Conservation (phyloP, 305 asterid species). For the Coffea humblotiana region DNA sequence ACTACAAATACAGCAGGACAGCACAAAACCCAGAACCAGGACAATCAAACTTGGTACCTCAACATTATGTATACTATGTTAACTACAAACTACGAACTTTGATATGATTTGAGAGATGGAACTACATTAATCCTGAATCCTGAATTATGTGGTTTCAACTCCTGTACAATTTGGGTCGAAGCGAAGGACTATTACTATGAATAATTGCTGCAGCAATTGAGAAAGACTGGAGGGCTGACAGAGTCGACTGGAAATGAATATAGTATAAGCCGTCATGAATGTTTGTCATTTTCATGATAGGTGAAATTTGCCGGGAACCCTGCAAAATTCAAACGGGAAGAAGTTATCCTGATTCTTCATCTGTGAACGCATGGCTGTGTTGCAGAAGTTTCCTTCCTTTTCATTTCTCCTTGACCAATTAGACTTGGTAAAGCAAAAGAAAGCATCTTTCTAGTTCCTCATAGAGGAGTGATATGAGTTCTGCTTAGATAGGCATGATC, state of each 20-base stretch:
- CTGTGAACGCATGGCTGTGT: neutral
- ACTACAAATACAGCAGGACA: neutral
- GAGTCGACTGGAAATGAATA: constrained; percentile 64
- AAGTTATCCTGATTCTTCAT: constrained; percentile 10
- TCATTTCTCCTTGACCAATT: neutral
- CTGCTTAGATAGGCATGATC: neutral
- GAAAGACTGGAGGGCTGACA: constrained; percentile 77
- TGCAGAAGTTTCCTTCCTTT: neutral
- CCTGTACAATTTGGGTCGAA: constrained; percentile 56
- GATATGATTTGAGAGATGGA: neutral
- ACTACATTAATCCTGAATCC: neutral
- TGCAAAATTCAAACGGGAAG: constrained; percentile 27
- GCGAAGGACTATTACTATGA: constrained; percentile 57
- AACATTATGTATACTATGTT: neutral
- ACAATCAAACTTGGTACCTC: neutral
- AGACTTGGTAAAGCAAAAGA: neutral
- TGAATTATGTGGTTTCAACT: constrained; percentile 30
- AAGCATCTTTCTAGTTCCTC: neutral
- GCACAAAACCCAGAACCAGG: neutral
- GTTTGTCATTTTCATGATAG: constrained; percentile 71
- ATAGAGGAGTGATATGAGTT: neutral
- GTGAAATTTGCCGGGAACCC: constrained; percentile 63
- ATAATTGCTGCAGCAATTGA: constrained; percentile 76
- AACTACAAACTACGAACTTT: constrained; percentile 6
- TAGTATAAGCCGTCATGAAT: constrained; percentile 66